A percentile compares a stretch with the other conserved stretches of the same genome.
These are phyloP conservation scores for Pseudozyma hubeiensis DNA, from an alignment of 1,284 basidiomycete species.

Conservation along the genomic window DNA sequence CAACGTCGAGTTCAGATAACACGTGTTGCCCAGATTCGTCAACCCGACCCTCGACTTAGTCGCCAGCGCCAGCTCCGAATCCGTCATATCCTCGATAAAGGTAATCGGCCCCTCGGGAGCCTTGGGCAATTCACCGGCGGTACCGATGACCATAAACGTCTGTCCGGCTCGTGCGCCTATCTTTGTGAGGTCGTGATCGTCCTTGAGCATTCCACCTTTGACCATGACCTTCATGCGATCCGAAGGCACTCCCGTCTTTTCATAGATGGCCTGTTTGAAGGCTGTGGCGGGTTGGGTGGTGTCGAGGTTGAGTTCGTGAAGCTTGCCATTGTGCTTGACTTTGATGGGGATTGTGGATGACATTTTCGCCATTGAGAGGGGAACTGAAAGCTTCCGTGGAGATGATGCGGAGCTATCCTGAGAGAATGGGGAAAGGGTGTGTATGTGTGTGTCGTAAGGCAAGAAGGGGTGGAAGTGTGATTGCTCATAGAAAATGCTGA, in stretches of 20 bases:
- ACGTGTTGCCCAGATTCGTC: constrained; percentile 79
- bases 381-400: neutral
- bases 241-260: constrained; percentile 83
- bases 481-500: neutral
- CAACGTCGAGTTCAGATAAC: constrained; percentile 95
- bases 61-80: constrained; percentile 81
- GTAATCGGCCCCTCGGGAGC: constrained; percentile 81
- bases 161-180: constrained; percentile 78
- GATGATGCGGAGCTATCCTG: neutral
- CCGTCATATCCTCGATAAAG: constrained; percentile 89
- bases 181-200: constrained; percentile 86
- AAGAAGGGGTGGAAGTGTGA: neutral
- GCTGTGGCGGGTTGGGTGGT: constrained; percentile 76
- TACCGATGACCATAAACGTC: constrained; percentile 73
- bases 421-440: neutral
- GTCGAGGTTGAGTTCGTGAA: constrained; percentile 72
- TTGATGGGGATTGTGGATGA: constrained; percentile 73
- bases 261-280: constrained; percentile 86
- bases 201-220: constrained; percentile 87
- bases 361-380: constrained; percentile 64
- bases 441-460: neutral
- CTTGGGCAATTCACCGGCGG: constrained; percentile 89
- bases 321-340: constrained; percentile 90
- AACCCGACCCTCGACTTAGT: constrained; percentile 68
- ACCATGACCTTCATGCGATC: constrained; percentile 98